Evolutionary conservation across 2,329 filamentous ascomycete genomes (phyloP).

Genomic region (Rachicladosporium sp.): DNA sequence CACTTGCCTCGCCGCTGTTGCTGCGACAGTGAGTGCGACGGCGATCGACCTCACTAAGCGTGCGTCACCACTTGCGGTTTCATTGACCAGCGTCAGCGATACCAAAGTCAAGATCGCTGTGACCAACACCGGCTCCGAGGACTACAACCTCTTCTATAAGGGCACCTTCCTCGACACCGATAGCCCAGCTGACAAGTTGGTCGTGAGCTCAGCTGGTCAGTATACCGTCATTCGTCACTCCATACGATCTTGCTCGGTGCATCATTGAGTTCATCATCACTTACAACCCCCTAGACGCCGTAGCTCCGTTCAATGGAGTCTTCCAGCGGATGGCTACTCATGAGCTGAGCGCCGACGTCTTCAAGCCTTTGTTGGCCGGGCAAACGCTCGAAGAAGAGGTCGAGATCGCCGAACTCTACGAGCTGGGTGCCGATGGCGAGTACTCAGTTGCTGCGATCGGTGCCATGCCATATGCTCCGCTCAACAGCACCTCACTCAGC

Average conservation of each 20-base stretch:
- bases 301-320: slow-evolving; percentile 39
- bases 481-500: slow-evolving; percentile 40
- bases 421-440: slow-evolving; percentile 1
- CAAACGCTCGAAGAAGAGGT: slow-evolving; percentile 42
- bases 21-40: slow-evolving; percentile 6
- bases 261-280: slow-evolving; percentile 4
- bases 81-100: slow-evolving; percentile 11
- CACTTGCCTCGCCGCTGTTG: slow-evolving; percentile 6
- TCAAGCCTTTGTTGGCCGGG: slow-evolving; percentile 35
- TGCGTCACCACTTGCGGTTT: slow-evolving; percentile 10
- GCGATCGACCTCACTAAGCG: slow-evolving; percentile 12
- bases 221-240: slow-evolving; percentile 7
- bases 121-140: slow-evolving; percentile 14
- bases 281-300: slow-evolving; percentile 2
- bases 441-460: slow-evolving; percentile 47
- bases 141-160: slow-evolving; percentile 17
- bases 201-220: slow-evolving; percentile 12
- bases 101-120: slow-evolving; percentile 14
- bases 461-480: slow-evolving; percentile 42
- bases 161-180: slow-evolving; percentile 16
- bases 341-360: slow-evolving; percentile 37
- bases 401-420: slow-evolving; percentile 44
- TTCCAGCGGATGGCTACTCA: slow-evolving; percentile 38
- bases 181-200: slow-evolving; percentile 15
- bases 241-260: neutral